Evolutionary conservation across 1,284 basidiomycete genomes (phyloP), one percentile per base, ranked within the genome.

Genomic region (Ustilago hordei): DNA sequence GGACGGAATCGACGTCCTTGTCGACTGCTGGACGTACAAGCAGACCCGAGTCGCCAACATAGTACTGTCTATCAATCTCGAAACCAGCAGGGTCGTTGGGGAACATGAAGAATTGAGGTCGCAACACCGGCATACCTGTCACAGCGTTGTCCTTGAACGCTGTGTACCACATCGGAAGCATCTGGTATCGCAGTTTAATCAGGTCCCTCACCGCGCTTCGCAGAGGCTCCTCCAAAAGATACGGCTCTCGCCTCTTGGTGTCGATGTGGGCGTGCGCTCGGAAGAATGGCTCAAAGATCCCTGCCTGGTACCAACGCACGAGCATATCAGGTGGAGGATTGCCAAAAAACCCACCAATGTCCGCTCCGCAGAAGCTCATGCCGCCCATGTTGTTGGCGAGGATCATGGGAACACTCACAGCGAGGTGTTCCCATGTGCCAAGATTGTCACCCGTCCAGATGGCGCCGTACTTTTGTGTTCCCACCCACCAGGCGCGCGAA

Each of bases 391-490:
- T 91, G 86, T 95, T 93, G 13, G 94, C 90, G 45, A 99, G 89
- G 11, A 96, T 92, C 93, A 99, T 98, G 83, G 96, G 93, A 65
- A 97, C 90, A 52, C 95, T 94, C 36, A 94, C 93, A 2, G 91
- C 91, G 90, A 99, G 94, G 84, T 99, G 97, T 70, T 95, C 94
- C 97, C 97, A 99, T 0, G 93, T 95, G 36, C 96, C 95, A 48
- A 98, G 88, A 86, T 99, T 99, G 87, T 99, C 97, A 15, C 97
- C 97, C 2, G 95, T 99, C 96, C 97, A 99, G 89, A 97, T 94
- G 0, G 97, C 95, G 48, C 95, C 95, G 82, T 93, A 95, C 47
- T 95, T 91, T 86, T 99, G 97, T 28, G 95, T 95, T 6, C 97
- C 97, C 3, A 95, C 93, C 81, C 91, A 99, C 91, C 96, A 99